Evolutionary conservation across 2,329 filamentous ascomycete genomes (phyloP), one percentile per base, ranked within the genome.

Genomic region (Pyricularia sp.): DNA sequence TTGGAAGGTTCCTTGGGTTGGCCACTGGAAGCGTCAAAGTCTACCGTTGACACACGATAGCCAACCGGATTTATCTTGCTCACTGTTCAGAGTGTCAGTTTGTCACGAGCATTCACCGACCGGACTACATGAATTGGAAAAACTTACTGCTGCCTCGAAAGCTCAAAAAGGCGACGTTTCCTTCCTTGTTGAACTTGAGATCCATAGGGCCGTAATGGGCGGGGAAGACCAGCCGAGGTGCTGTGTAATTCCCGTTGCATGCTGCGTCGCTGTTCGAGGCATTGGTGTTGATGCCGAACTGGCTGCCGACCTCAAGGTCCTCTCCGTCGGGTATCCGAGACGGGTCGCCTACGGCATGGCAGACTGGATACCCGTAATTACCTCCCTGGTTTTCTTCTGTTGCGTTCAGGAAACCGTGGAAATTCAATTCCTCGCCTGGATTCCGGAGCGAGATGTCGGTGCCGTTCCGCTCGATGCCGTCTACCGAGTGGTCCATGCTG

Each of bases 401-500:
- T 30, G 75, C 74, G 72, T 77, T 76, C 66, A 91, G 79, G 69
- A 83, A 85, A 3, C 90, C 90, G 69, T 90, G 86, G 75, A 86
- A 92, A 77, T 93, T 93, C 76, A 93, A 78, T 77, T 93, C 89
- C 75, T 93, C 91, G 14, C 83, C 90, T 0, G 90, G 90, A 73
- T 92, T 92, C 73, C 90, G 82, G 70, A 85, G 76, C 71, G 90
- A 87, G 64, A 92, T 83, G 70, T 90, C 87, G n/a, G 81, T 72
- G 11, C 84, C 85, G 64, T 83, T 77, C 36, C 90, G 83, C 20
- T 78, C 78, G 23, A 92, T 81, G 55, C 90, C 77, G 76, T 92
- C 90, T 9, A 87, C 87, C 1, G 86, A 89, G 77, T 92, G 93
- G 77, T 93, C 90, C 10, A 93, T 88, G 30, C 80, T 81, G 79